Base-by-base conservation (phyloP, 805 yeast genomes). In the Cyberlindnera amylophila region DNA sequence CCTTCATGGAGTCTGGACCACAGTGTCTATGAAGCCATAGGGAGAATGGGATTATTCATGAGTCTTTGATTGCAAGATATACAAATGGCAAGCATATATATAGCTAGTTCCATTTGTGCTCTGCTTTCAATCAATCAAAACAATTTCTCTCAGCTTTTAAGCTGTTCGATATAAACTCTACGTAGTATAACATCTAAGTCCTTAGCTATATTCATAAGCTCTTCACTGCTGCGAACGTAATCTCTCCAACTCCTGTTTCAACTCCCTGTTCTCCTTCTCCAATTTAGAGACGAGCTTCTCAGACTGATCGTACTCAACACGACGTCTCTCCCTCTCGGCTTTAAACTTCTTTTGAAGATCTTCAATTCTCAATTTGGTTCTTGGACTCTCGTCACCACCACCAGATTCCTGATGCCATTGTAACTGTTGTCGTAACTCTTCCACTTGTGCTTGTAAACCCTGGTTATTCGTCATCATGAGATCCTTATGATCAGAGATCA, bases 281-380 rank as follows among this genome's bases (percentile, higher is more conserved):
- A 83, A 55, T 41, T 75, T 79, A 15, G 59, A 55, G 5, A 82
- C 67, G 34, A 82, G 62, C 34, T 63, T 59, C 36, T 71, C 68
- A 2, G 84, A 77, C 29, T 81, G 81, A 29, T 70, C 70, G 40
- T 71, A 69, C 50, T 84, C 90, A 42, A 79, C 68, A 16, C 75
- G 74, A 24, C 89, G 63, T 15, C 84, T 75, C 58, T 84, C 93
- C 46, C 88, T 67, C 48, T 85, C 90, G 6, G 79, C 70, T 52
- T 80, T 79, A 82, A 86, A 81, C 53, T 82, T 69, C 47, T 69
- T 75, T 32, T 77, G 76, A 33, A 85, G 58, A 50, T 81, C 88
- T 18, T 77, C 81, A 13, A 82, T 64, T 41, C 88, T 66, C 35
- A 79, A 51, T 42, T 66, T 68, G 35, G 71, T 59, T 26, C 74